A percentile compares a stretch with the other conserved stretches of the same genome.
Evolutionary conservation across 352 stramenopile species (phyloP).

Genomic region (Globisporangium spinosum): DNA sequence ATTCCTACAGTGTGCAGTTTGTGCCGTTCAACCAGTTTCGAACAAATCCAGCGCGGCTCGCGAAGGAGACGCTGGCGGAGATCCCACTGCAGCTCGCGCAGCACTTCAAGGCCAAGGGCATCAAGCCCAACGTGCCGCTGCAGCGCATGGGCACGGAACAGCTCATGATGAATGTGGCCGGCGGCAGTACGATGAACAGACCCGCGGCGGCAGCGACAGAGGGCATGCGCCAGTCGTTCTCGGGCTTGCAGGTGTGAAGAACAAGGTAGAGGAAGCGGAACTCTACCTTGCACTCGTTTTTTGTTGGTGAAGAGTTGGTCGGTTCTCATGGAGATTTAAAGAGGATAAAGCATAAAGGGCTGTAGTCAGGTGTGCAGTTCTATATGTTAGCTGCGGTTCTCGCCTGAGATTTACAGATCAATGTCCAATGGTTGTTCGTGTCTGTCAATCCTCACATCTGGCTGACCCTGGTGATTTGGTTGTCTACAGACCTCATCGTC

Average conservation of each 20-base stretch:
- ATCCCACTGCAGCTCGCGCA: conserved; percentile 61
- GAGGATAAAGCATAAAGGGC: neutral
- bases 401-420: neutral
- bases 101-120: conserved; percentile 56
- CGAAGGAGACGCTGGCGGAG: conserved; percentile 70
- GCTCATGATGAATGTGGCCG: conserved; percentile 11
- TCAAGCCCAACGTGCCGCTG: conserved; percentile 49
- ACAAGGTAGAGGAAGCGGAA: neutral
- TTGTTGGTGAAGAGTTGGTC: neutral
- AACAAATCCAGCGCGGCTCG: conserved; percentile 48
- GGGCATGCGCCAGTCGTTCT: conserved; percentile 4
- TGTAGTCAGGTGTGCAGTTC: neutral
- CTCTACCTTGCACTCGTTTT: neutral
- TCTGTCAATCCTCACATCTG: neutral
- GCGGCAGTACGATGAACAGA: neutral
- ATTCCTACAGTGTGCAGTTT: conserved; percentile 59
- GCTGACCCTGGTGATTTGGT: neutral
- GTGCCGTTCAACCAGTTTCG: conserved; percentile 72
- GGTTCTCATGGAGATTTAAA: neutral
- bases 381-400: neutral
- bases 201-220: no score
- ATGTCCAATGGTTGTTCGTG: neutral
- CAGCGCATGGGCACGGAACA: conserved; percentile 49
- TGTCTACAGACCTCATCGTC: neutral
- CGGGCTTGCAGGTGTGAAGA: conserved; percentile 8